Evolutionary conservation across 345 rosid genomes (phyloP), one percentile per base, ranked within the genome.

Genomic region (Hypericum androsaemum): DNA sequence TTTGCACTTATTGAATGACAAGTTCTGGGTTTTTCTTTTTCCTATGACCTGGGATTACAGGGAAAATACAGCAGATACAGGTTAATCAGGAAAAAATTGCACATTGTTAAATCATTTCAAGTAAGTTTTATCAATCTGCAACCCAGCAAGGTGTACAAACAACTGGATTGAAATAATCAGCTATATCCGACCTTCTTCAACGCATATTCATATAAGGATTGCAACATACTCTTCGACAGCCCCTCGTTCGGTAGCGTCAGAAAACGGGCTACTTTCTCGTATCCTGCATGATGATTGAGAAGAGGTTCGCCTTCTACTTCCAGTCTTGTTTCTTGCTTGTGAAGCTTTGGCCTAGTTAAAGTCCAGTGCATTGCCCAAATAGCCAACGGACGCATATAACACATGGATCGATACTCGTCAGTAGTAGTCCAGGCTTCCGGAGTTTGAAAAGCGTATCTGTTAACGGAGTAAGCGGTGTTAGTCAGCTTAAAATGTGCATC

Each of bases 291-390:
- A 40, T 73, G 75, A 48, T 48, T 50, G 15, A 50, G 57, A 41
- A 74, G 22, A 17, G 64, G 59, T 41, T 49, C 80, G 41, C 71
- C 80, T 8, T 61, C 58, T 8, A 51, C 54, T 51, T 69, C 70
- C 7, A 63, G 53, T 16, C 52, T 68, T 11, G 40, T 47, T 54
- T 77, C 78, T 12, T 9, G 63, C 28, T 57, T 61, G 37, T 38
- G 39, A 10, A 71, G 67, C 43, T 63, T 72, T 0, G 79, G 67
- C 39, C 74, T 71, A 0, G 84, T 62, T 9, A 90, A 48, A 16
- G 95, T 92, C 98, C 94, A 90, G 60, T 88, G 98, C 94, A 84
- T 87, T 44, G 88, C 83, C 98, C 98, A 87, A 64, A 90, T 87
- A 11, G 88, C 96, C 71, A 82, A 60, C 1, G 95, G 95, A 28